Evolutionary conservation across 495 filamentous ascomycete genomes (phyloP), one percentile per base, ranked within the genome.

Genomic region (Immersiella caudata): DNA sequence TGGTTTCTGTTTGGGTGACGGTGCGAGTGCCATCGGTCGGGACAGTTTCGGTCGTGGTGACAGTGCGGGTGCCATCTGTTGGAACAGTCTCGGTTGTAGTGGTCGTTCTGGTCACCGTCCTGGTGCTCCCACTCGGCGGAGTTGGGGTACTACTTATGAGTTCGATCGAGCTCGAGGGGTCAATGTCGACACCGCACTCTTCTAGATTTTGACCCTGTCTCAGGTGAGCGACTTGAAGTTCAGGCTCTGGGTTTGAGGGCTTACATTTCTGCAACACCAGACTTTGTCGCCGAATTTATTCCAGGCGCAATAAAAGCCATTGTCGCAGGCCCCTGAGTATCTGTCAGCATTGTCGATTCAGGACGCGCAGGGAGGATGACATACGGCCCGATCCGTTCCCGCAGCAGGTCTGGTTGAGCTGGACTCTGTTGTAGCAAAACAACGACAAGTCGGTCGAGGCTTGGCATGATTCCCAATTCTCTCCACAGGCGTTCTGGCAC

Each of bases 371-470:
- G 22, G 12, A 33, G 60, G 8, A 33, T 33, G 22, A 71, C 71
- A 46, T 25, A 74, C 74, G 70, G 27, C 74, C 74, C 26, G 72
- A 74, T 0, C 68, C 73, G 36, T 77, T 74, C 29, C 72, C 71
- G 59, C 75, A 77, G 35, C 75, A 77, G 0, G 68, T 70, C 65
- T 77, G 75, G 33, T 58, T 58, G 21, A 75, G 59, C 12, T 74
- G 67, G n/a, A 62, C 69, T 24, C 69, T 64, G 70, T 77, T 77
- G 68, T 75, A 77, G 67, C 75, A 77, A 36, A 75, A 77, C 52
- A 77, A 60, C 16, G 75, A 74, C n/a, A 77, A 65, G 6, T 60
- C 58, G 0, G 75, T 77, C 18, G 67, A 70, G 7, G 75, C 75
- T 24, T 66, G 62, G 67, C 75, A 77, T 1, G 71, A 70, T 21